These are phyloP conservation scores for Starmerella tilneyi DNA, from an alignment of 805 yeast genomes.

Conservation along the genomic window DNA sequence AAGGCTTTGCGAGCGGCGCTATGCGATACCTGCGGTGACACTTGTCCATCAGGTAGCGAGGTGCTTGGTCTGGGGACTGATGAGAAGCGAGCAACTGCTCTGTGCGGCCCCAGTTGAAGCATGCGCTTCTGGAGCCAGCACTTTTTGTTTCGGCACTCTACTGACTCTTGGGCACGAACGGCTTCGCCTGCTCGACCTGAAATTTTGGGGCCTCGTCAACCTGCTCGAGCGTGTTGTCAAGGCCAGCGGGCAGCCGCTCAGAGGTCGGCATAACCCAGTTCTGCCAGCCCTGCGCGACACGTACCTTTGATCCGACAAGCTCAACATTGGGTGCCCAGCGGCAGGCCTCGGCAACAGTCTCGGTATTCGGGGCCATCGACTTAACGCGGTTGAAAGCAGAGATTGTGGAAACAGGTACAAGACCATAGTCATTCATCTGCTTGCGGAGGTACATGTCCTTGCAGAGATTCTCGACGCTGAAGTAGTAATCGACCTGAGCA, in stretches of 20 bases:
- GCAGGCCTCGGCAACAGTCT: constrained; percentile 46
- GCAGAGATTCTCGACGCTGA: constrained; percentile 74
- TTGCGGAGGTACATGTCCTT: constrained; percentile 75
- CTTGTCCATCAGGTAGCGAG: too few relatives aligned
- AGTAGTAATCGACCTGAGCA: constrained; percentile 78
- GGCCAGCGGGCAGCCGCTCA: constrained; percentile 41
- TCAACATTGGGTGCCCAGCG: constrained; percentile 46
- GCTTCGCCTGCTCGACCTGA: constrained; percentile 32
- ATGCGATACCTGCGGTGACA: too few relatives aligned
- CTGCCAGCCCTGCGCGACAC: constrained; percentile 48
- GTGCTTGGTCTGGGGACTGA: too few relatives aligned
- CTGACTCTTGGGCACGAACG: constrained; percentile 30
- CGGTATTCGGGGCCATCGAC: constrained; percentile 48
- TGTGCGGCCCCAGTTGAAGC: background rate
- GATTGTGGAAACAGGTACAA: constrained; percentile 52
- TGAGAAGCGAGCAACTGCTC: too few relatives aligned
- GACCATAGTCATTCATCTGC: constrained; percentile 70
- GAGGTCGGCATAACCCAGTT: constrained; percentile 59
- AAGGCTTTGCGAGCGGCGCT: too few relatives aligned
- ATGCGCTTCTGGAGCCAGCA: background rate
- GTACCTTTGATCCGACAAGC: constrained; percentile 44
- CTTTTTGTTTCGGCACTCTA: background rate
- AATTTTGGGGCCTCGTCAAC: constrained; percentile 28
- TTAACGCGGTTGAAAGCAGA: constrained; percentile 69
- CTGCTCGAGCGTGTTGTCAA: constrained; percentile 32